Evolutionary conservation across 495 filamentous ascomycete species (phyloP).

Genomic region (Annulohypoxylon nitens): DNA sequence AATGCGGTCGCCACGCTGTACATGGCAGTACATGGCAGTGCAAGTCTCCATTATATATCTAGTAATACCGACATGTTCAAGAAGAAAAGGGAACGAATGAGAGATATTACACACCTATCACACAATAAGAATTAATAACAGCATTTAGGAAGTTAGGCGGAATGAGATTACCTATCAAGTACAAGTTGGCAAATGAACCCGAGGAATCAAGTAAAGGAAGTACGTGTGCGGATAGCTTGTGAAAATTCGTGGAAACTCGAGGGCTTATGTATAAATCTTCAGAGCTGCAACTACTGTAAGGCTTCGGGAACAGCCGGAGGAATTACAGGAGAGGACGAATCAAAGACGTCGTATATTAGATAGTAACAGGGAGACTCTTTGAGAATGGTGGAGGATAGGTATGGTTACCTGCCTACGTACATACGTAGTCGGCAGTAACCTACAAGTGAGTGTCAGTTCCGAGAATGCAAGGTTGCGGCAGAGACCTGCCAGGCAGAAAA

Average conservation of each 20-base stretch:
- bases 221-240: background rate
- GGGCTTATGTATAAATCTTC: constrained; percentile 23
- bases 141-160: background rate
- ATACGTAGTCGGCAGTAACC: background rate
- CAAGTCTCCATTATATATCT: constrained; percentile 16
- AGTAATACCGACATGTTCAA: constrained; percentile 9
- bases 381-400: constrained; percentile 1
- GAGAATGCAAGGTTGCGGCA: constrained; percentile 17
- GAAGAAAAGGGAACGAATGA: background rate
- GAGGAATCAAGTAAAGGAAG: background rate
- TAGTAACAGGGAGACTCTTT: background rate
- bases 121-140: background rate
- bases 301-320: constrained; percentile 24
- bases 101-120: constrained; percentile 26
- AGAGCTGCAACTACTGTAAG: constrained; percentile 14
- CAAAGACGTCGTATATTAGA: constrained; percentile 12
- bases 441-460: background rate
- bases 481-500: constrained; percentile 5
- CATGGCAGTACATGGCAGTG: constrained; percentile 44
- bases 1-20: constrained; percentile 42
- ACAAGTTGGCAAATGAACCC: background rate
- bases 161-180: constrained; percentile 8
- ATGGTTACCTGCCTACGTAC: background rate
- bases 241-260: background rate
- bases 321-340: constrained; percentile 14